Base-by-base conservation (phyloP, 176 grass and related monocot species). In the Carex scoparia region DNA sequence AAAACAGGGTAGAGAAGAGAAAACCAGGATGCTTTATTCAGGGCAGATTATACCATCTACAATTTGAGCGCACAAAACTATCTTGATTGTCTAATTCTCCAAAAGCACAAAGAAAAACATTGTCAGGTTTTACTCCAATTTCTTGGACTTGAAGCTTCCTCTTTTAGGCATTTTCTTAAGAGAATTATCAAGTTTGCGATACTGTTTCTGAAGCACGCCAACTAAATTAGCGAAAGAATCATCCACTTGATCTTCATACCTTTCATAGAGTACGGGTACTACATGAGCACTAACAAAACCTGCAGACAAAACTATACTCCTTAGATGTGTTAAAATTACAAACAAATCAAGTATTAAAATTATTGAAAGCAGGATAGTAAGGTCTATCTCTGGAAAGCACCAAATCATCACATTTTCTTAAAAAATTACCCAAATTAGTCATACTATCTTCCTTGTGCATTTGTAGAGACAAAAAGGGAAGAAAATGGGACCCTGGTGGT, bases 251-350 rank as follows among this genome's bases (percentile, higher is more conserved):
- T 98, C 93, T 82, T 95, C 86, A 10, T 95, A 95, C 80, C 94
- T 98, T 91, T 98, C 95, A 14, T 98, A 98, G n/a, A 98, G 83
- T 74, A 93, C 88, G 2, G 93, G 95, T 64, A 98, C 83, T 1
- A 89, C 90, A 84, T 98, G 93, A 30, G 85, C 91, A n/a, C 83
- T 91, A 16, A 95, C 86, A 85, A 95, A 98, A 66, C 93, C 95
- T 98, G 88, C 84, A 90, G 37, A 53, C 82, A 61, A 48, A 40
- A 55, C 10, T 2, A 51, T 51, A 10, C 48, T 51, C 48, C 44
- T 46, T 46, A 51, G 48, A 51, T 11, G 1, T 70, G 16, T 79
- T n/a, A 59, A 48, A 57, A 86, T 32, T 82, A n/a, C 59, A 82
- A 67, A 59, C 15, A 44, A 7, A 33, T 18, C 7, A 89, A 57